phyloP scores from a whole-genome alignment of 352 stramenopile species.

The Blastocystis sp. region DNA sequence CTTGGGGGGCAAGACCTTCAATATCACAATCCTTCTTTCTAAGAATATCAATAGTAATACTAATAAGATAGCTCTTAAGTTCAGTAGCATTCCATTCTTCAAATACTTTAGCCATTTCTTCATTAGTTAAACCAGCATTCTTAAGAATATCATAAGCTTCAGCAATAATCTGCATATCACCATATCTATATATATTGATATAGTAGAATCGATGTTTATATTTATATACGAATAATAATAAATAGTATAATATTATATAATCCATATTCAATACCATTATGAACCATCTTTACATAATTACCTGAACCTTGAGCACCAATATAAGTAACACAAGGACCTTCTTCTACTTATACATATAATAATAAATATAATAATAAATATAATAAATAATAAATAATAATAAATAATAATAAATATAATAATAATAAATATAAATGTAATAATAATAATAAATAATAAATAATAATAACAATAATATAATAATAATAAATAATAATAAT shows the following conservation, averaged over 20 bases:
- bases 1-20: slow-evolving; percentile 40
- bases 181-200: background rate
- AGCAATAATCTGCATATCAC: slow-evolving; percentile 92
- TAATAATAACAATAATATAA: background rate
- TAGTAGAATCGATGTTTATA: background rate
- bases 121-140: slow-evolving; percentile 66
- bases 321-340: slow-evolving; percentile 83
- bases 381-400: background rate
- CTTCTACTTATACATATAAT: slow-evolving; percentile 43
- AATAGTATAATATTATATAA: no score
- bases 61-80: slow-evolving; percentile 86
- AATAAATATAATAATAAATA: no score
- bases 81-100: slow-evolving; percentile 85
- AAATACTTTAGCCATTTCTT: slow-evolving; percentile 72
- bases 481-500: no score
- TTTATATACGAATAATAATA: no score
- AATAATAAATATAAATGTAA: background rate
- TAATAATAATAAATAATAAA: background rate
- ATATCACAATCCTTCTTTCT: slow-evolving; percentile 78
- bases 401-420: background rate
- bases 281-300: slow-evolving; percentile 99
- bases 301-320: slow-evolving; percentile 75
- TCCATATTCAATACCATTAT: slow-evolving; percentile 99
- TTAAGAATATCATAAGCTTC: slow-evolving; percentile 93
- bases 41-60: slow-evolving; percentile 92